Evolutionary conservation across 2,329 filamentous ascomycete species (phyloP), one percentile per base, ranked within the genome.

Genomic region (Zalaria sp.): DNA sequence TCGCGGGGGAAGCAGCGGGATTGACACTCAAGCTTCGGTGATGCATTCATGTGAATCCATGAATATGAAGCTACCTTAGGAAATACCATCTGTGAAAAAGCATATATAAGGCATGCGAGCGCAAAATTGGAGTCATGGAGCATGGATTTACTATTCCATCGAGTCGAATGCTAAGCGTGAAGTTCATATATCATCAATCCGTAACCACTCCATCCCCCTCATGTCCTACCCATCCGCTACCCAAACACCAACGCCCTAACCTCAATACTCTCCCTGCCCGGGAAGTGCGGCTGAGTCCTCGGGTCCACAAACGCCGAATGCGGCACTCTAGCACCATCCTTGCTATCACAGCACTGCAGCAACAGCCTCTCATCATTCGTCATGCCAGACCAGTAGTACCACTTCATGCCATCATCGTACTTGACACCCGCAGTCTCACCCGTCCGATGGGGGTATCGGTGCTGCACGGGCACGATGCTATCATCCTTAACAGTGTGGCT

Each of bases 351-450:
- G 48, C 65, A 69, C 53, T 69, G 72, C 46, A 74, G 57, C 34
- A 73, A 54, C 50, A 73, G 59, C 4, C 67, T 65, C 54, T 74
- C 69, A 3, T 68, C 64, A 5, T 78, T 73, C 7, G 67, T 76
- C 80, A 91, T 87, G 3, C 83, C 83, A 43, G 77, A 83, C 64
- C 82, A 77, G 54, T 91, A 93, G 53, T 80, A 75, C 83, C 84
- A 93, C 57, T 74, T 65, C 60, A 88, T 83, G 0, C 44, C 58
- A 0, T 70, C 60, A 40, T 77, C 75, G 47, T 77, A 69, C 45
- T 64, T 64, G 38, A 93, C 79, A 0, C 70, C 76, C 1, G 82
- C 81, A 0, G 82, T 89, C 68, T 88, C 77, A 1, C 87, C 85
- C 0, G 65, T 74, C 34, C 83, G 78, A 47, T 75, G 59, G 0